phyloP scores from a whole-genome alignment of 192 early-diverging fungal genomes.

The Polychytrium aggregatum region DNA sequence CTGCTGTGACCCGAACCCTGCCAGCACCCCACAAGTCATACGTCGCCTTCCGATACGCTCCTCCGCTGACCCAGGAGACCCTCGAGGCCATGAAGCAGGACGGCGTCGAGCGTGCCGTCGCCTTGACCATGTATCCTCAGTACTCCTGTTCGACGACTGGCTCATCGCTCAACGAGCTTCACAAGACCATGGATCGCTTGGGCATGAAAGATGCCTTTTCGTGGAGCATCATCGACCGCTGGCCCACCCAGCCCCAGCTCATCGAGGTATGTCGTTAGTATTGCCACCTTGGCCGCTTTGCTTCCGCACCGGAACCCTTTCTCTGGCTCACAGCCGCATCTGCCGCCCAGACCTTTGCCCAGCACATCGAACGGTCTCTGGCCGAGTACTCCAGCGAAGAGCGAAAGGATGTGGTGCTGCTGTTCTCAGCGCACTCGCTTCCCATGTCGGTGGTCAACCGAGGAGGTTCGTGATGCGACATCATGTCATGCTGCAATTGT shows the following conservation, averaged over 20 bases:
- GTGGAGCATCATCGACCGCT: constrained; percentile 96
- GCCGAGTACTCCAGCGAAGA: constrained; percentile 49
- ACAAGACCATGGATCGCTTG: constrained; percentile 39
- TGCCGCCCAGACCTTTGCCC: constrained; percentile 52
- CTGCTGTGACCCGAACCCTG: no score
- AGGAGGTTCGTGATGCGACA: constrained; percentile 34
- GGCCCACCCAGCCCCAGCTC: constrained; percentile 79
- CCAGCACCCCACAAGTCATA: constrained; percentile 81
- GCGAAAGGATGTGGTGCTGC: constrained; percentile 61
- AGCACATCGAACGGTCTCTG: constrained; percentile 61
- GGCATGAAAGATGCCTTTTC: constrained; percentile 57
- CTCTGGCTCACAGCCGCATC: not conserved
- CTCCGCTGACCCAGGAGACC: constrained; percentile 64
- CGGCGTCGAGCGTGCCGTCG: constrained; percentile 73
- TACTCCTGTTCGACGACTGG: constrained; percentile 95
- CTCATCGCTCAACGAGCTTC: constrained; percentile 82
- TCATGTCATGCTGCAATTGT: not conserved
- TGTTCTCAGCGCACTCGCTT: constrained; percentile 94
- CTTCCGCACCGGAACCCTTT: not conserved
- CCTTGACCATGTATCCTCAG: constrained; percentile 92
- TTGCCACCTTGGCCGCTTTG: not conserved
- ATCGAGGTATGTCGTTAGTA: constrained; percentile 39
- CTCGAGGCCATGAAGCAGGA: constrained; percentile 70
- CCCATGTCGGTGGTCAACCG: constrained; percentile 87
- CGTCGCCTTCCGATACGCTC: constrained; percentile 86